These are phyloP conservation scores for Pterocarpus macrocarpus DNA, from an alignment of 306 rosid species.

Conservation along the genomic window DNA sequence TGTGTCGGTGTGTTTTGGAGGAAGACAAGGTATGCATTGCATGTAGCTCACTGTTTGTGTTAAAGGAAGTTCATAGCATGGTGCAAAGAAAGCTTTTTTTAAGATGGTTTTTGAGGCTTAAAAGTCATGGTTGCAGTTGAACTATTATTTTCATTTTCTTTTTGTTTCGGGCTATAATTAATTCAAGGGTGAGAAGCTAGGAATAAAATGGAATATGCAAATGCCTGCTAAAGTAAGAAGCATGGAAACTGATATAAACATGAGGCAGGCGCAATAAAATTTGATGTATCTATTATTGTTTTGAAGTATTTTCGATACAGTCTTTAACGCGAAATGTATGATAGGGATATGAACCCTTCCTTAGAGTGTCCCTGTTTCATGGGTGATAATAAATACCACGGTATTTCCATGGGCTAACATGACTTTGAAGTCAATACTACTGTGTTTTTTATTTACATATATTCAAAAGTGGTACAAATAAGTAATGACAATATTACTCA, in stretches of 20 bases:
- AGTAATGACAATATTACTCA: too few species aligned
- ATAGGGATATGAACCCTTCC: neutral
- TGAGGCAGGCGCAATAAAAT: neutral
- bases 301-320: constrained; percentile 14
- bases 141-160: constrained; percentile 28
- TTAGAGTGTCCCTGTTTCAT: neutral
- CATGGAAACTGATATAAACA: constrained; percentile 15
- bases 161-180: neutral
- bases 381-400: neutral
- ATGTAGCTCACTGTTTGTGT: neutral
- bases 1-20: neutral
- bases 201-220: constrained; percentile 4
- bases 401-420: neutral
- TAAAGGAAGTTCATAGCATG: neutral
- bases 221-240: constrained; percentile 18
- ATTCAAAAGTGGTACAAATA: too few species aligned
- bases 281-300: neutral
- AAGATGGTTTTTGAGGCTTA: constrained; percentile 13
- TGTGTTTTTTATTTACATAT: too few species aligned
- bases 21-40: neutral
- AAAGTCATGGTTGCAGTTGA: constrained; percentile 23
- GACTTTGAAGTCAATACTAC: constrained; percentile 13
- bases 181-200: neutral
- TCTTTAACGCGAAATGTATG: constrained; percentile 11
- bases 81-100: neutral